Evolutionary conservation across 2,329 filamentous ascomycete genomes (phyloP).

Genomic region (Plectosphaerella cucumerina): DNA sequence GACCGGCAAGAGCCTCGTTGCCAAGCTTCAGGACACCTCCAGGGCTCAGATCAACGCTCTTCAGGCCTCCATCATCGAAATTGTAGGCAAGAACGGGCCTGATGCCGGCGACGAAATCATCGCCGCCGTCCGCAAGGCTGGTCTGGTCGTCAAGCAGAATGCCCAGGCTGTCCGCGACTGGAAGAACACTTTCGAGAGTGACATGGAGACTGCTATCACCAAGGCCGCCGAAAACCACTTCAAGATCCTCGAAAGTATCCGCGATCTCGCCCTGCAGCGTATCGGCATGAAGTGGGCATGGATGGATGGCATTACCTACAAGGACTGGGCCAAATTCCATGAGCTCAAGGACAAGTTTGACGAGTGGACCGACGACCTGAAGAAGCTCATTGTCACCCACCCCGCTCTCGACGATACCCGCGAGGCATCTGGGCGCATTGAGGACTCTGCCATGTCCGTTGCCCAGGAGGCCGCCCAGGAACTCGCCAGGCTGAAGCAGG

Average conservation of each 20-base stretch:
- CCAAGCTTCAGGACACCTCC: conserved; percentile 65
- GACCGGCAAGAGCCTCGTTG: conserved; percentile 62
- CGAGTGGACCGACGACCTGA: conserved; percentile 80
- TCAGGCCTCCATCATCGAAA: conserved; percentile 60
- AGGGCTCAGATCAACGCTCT: conserved; percentile 60
- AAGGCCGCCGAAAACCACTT: conserved; percentile 76
- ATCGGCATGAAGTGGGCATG: conserved; percentile 94
- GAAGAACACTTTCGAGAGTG: conserved; percentile 67
- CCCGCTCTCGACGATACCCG: conserved; percentile 66
- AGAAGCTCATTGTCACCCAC: conserved; percentile 70
- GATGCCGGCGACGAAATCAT: conserved; percentile 39
- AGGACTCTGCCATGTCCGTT: conserved; percentile 75
- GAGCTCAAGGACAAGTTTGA: conserved; percentile 77
- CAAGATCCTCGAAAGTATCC: conserved; percentile 75
- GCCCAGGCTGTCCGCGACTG: conserved; percentile 75
- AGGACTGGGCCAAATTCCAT: conserved; percentile 95
- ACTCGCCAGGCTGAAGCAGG: conserved; percentile 74
- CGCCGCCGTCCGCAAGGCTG: conserved; percentile 58
- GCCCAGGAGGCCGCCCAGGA: conserved; percentile 78
- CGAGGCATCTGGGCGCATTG: conserved; percentile 61
- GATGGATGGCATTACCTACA: conserved; percentile 93
- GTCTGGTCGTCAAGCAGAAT: conserved; percentile 68
- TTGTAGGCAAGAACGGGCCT: conserved; percentile 49
- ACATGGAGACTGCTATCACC: conserved; percentile 65
- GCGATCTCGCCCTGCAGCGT: conserved; percentile 81